phyloP scores from a whole-genome alignment of 257 asterid genomes.

The Nicotiana tabacum region DNA sequence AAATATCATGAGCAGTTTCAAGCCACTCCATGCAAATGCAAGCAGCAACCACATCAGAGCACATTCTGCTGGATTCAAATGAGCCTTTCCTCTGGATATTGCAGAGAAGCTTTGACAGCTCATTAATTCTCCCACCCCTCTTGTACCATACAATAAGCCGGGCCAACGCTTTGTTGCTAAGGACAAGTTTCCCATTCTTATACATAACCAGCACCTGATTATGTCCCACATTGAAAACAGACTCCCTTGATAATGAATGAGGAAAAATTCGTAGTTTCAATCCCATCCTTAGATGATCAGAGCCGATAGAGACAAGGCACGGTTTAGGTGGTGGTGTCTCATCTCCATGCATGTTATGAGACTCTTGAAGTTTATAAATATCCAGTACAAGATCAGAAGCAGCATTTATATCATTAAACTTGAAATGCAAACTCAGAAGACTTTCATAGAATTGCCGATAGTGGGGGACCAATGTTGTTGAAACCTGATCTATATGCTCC shows the following conservation, averaged over 20 bases:
- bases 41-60: slow-evolving; percentile 50
- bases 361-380: slow-evolving; percentile 25
- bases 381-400: slow-evolving; percentile 60
- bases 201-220: slow-evolving; percentile 35
- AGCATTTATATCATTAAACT: slow-evolving; percentile 64
- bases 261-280: slow-evolving; percentile 52
- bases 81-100: slow-evolving; percentile 33
- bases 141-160: slow-evolving; percentile 47
- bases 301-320: slow-evolving; percentile 52
- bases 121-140: slow-evolving; percentile 45
- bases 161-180: slow-evolving; percentile 65
- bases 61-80: slow-evolving; percentile 28
- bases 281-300: slow-evolving; percentile 58
- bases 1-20: slow-evolving; percentile 85
- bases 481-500: slow-evolving; percentile 40
- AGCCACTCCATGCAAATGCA: slow-evolving; percentile 75
- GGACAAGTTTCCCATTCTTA: slow-evolving; percentile 49
- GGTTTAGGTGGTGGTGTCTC: slow-evolving; percentile 26
- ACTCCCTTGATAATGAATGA: slow-evolving; percentile 42
- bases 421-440: slow-evolving; percentile 63
- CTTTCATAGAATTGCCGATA: slow-evolving; percentile 67
- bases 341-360: slow-evolving; percentile 9
- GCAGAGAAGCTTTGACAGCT: slow-evolving; percentile 57
- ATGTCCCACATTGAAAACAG: slow-evolving; percentile 34
- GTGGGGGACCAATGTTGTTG: slow-evolving; percentile 28